Evolutionary conservation across 2,329 filamentous ascomycete species (phyloP), one percentile per base, ranked within the genome.

Genomic region (Ophiostoma montium): DNA sequence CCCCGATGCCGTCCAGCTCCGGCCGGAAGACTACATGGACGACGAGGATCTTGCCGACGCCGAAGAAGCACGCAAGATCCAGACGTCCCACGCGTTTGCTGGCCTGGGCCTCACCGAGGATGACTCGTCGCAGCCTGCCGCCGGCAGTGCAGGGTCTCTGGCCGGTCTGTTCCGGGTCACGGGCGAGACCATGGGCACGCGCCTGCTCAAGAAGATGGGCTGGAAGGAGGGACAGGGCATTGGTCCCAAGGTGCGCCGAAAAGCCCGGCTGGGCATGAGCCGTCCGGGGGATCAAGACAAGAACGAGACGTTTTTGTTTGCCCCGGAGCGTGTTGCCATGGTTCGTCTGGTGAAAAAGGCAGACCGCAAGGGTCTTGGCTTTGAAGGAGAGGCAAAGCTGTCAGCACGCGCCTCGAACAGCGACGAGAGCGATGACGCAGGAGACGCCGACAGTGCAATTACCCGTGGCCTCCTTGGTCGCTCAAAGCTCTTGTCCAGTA

Each of bases 171-270:
- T 95, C 54, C 75, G 76, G 50, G 69, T 71, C 0, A 74, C 78
- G 9, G 86, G 86, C 33, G 86, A 95, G 53, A 94, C 87, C 0
- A 87, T 94, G 72, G 92, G 92, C 2, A 72, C 84, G 13, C 89
- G 85, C 60, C 70, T 98, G 15, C 68, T 96, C 52, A 86, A 84
- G 60, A 84, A 76, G 59, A 96, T 98, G 90, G 92, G 90, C 15
- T 98, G 92, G 92, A 85, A 83, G 58, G 84, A 90, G 54, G 90
- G 89, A 1, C 89, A 96, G 64, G 92, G 92, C 3, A 80, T 96
- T 53, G 92, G 92, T 1, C 87, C 88, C 19, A 95, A 87, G 63
- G 70, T 95, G 32, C 78, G 80, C 48, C 76, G 92, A 45, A 74
- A 72, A 60, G 86, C 88, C 35, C 74, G 82, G 44, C 71, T 90